These are phyloP conservation scores for Oemleria cerasiformis DNA, from an alignment of 306 rosid genomes.

Conservation along the genomic window DNA sequence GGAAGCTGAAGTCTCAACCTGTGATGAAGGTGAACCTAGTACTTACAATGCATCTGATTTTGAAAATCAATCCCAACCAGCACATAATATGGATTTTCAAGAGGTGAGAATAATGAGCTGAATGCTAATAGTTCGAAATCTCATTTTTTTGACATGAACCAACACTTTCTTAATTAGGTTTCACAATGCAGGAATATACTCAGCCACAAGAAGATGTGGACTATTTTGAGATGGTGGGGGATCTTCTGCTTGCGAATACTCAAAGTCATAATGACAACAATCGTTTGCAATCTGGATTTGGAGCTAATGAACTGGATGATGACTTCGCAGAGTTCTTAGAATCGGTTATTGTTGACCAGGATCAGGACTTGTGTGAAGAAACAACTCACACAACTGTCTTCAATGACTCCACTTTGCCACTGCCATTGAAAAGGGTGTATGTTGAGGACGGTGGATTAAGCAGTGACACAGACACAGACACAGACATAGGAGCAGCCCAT, in stretches of 20 bases:
- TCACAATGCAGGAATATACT: conserved; percentile 15
- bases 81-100: background rate
- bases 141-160: background rate
- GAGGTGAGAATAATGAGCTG: conserved; percentile 37
- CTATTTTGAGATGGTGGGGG: background rate
- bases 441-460: conserved; percentile 13
- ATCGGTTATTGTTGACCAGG: background rate
- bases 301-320: conserved; percentile 21
- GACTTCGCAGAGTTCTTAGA: background rate
- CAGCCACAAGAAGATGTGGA: background rate
- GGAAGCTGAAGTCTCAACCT: conserved; percentile 2
- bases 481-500: no score
- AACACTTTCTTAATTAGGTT: conserved; percentile 7
- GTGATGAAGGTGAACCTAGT: conserved; percentile 34
- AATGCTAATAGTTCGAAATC: background rate
- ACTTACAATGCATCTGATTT: conserved; percentile 11
- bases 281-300: background rate
- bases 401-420: background rate
- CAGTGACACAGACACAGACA: conserved; percentile 43
- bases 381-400: conserved; percentile 13
- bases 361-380: background rate
- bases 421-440: conserved; percentile 23
- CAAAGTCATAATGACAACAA: background rate
- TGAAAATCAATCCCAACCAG: background rate
- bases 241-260: background rate